These are phyloP conservation scores for Falciphora oryzae DNA, from an alignment of 2,329 filamentous ascomycete species.

Conservation along the genomic window DNA sequence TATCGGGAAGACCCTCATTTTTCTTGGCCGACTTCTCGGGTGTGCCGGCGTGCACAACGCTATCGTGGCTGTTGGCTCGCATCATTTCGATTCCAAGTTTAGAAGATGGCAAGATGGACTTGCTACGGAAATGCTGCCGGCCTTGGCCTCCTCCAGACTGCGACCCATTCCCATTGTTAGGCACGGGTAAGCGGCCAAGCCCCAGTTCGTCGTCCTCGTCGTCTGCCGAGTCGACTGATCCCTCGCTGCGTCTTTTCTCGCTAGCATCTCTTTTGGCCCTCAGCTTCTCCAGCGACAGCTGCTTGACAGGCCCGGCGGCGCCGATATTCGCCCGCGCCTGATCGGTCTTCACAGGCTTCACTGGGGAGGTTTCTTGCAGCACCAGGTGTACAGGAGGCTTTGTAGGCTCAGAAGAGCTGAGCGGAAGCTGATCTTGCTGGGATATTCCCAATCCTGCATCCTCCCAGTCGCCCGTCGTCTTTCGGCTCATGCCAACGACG, in stretches of 20 bases:
- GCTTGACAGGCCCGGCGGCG: slow-evolving; percentile 29
- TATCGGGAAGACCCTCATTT: slow-evolving; percentile 43
- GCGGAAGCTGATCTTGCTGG: slow-evolving; percentile 44
- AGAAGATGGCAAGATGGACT: slow-evolving; percentile 63
- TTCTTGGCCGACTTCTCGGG: slow-evolving; percentile 50
- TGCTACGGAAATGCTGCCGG: slow-evolving; percentile 43
- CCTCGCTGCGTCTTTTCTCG: slow-evolving; percentile 67
- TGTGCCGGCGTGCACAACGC: slow-evolving; percentile 44
- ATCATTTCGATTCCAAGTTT: slow-evolving; percentile 97
- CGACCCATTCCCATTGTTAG: slow-evolving; percentile 13
- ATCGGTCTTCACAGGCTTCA: slow-evolving; percentile 40
- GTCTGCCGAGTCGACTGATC: slow-evolving; percentile 77
- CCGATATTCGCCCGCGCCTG: slow-evolving; percentile 15
- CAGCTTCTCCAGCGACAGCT: slow-evolving; percentile 67
- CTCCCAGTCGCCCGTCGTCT: slow-evolving; percentile 71
- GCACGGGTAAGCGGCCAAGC: slow-evolving; percentile 28
- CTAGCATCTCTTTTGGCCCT: slow-evolving; percentile 68
- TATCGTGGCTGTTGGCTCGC: slow-evolving; percentile 91
- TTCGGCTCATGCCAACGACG: slow-evolving; percentile 68
- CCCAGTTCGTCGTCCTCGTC: slow-evolving; percentile 93
- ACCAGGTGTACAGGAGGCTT: slow-evolving; percentile 48
- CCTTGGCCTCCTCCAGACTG: slow-evolving; percentile 21
- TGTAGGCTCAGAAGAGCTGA: slow-evolving; percentile 27
- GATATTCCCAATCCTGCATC: slow-evolving; percentile 75
- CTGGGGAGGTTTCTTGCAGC: slow-evolving; percentile 60